A percentile compares a stretch with the other conserved stretches of the same genome.
These are phyloP conservation scores for Kwoniella pini DNA, from an alignment of 768 basidiomycete species.

Conservation along the genomic window DNA sequence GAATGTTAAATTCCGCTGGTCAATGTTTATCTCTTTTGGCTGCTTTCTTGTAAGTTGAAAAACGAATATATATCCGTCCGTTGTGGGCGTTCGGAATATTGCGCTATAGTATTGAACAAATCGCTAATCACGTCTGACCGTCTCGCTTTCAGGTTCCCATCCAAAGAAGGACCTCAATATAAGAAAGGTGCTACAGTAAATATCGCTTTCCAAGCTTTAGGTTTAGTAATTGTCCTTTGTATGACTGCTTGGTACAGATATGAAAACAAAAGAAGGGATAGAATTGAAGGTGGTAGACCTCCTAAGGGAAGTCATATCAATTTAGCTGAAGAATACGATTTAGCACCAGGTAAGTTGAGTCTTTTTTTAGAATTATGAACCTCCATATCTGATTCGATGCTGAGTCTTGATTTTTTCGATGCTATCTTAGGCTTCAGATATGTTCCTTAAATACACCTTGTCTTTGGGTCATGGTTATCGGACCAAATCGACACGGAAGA, in stretches of 20 bases:
- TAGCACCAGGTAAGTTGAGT: conserved; percentile 39
- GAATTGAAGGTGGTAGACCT: conserved; percentile 52
- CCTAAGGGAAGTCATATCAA: conserved; percentile 38
- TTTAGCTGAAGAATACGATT: conserved; percentile 42
- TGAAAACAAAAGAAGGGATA: conserved; percentile 55
- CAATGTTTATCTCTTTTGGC: conserved; percentile 54
- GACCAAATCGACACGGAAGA: too few species aligned
- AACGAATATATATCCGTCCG: too few species aligned
- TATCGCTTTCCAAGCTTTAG: conserved; percentile 54
- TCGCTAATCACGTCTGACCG: too few species aligned
- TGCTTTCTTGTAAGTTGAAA: conserved; percentile 43
- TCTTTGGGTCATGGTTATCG: too few species aligned
- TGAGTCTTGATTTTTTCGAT: neutral
- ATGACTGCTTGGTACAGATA: conserved; percentile 53
- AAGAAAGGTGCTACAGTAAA: conserved; percentile 53
- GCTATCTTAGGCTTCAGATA: conserved; percentile 20
- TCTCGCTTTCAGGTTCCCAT: conserved; percentile 51
- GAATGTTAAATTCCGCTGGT: conserved; percentile 56
- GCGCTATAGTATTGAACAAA: too few species aligned
- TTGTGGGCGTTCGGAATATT: too few species aligned
- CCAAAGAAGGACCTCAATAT: conserved; percentile 52
- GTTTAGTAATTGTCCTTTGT: conserved; percentile 43
- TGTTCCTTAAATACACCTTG: conserved; percentile 10
- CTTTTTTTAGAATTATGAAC: neutral
- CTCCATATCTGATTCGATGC: neutral